Evolutionary conservation across 139 green algal species (phyloP), one percentile per base, ranked within the genome.

Genomic region (Chlamydomonas applanata): DNA sequence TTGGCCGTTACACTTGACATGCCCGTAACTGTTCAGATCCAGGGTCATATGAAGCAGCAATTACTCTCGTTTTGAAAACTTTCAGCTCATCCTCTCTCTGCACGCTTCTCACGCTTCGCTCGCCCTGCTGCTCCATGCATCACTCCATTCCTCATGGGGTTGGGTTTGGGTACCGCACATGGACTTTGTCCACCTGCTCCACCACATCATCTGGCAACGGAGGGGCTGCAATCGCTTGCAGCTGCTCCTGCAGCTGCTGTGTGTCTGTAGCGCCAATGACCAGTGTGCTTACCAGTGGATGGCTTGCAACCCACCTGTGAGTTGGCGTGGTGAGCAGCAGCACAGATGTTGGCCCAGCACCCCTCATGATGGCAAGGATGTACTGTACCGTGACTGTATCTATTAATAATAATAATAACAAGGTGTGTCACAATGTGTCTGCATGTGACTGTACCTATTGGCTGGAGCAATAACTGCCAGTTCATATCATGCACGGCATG

Each of bases 201-300:
- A 89, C 1, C 16, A 89, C 56, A 14, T 85, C 74, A 1, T 62
- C 27, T 27, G 95, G 0, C 77, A 99, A 27, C 92, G 96, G 11
- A 98, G 96, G 95, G 69, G 98, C 2, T 84, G 24, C 7, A 82
- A 97, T 20, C 91, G 89, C 83, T 3, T 22, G 35, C 14, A 91
- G 7, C 20, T 91, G 79, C 82, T 94, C 78, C 33, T 62, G 19
- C 71, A 97, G 81, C 80, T 97, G 92, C 30, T 34, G 32, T 57
- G 35, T 0, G 34, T 29, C 72, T 9, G 83, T 92, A 4, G 87
- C 91, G 0, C 91, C 92, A 19, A 89, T 61, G 0, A 96, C 85
- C 1, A 82, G 82, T 25, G 61, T 81, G 0, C 77, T 65, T 0
- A 97, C 84, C 64, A 92, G 45, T 16, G 83, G 85, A 34, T 90